Evolutionary conservation across 257 asterid species (phyloP).

Genomic region (Thymus mandschuricus): DNA sequence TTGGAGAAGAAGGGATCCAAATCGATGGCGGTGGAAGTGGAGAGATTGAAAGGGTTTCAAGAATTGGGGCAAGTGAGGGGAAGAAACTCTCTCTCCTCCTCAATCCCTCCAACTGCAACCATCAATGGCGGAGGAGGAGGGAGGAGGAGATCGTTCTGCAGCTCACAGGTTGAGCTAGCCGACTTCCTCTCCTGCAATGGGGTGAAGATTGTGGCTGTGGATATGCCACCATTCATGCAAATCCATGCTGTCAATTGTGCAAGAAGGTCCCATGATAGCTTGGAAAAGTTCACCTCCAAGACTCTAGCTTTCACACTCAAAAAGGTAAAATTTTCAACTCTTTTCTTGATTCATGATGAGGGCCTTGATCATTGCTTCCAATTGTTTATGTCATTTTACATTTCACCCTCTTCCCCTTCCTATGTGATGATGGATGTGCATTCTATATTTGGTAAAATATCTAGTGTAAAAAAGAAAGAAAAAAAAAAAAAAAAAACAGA

Average conservation of each 20-base stretch:
- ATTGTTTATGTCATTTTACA: background rate
- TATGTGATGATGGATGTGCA: background rate
- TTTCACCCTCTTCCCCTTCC: too few relatives aligned
- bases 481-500: too few relatives aligned
- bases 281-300: slow-evolving; percentile 94
- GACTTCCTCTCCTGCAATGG: slow-evolving; percentile 72
- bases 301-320: slow-evolving; percentile 85
- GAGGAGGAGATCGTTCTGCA: slow-evolving; percentile 70
- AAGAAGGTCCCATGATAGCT: slow-evolving; percentile 83
- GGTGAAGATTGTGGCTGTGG: slow-evolving; percentile 87
- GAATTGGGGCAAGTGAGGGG: slow-evolving; percentile 25
- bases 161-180: slow-evolving; percentile 66
- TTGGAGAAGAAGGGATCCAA: slow-evolving; percentile 39
- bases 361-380: background rate
- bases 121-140: slow-evolving; percentile 45
- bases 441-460: background rate
- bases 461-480: background rate
- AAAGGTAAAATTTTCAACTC: slow-evolving; percentile 48
- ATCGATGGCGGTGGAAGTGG: slow-evolving; percentile 40
- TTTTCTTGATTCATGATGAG: background rate
- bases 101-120: slow-evolving; percentile 31
- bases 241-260: slow-evolving; percentile 93
- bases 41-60: slow-evolving; percentile 33
- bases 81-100: slow-evolving; percentile 46
- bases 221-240: slow-evolving; percentile 97